Conservation (phyloP, 169 alveolate species). For the Plasmodium yoelii region DNA sequence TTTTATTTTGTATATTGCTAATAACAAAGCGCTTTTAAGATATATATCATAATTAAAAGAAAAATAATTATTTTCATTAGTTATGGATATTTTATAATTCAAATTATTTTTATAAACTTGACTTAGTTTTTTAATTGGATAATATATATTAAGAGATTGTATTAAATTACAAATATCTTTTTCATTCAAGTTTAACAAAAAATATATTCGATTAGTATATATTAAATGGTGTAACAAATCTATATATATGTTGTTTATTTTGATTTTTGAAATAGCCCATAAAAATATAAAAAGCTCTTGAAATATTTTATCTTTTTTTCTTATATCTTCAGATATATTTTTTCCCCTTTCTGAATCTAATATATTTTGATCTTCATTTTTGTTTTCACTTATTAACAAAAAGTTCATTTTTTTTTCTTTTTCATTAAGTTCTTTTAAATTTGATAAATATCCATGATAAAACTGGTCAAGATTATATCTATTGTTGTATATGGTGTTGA, state of each 20-base stretch:
- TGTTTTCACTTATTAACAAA: not conserved
- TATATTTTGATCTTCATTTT: not conserved
- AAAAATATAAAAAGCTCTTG: conserved; percentile 66
- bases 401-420: conserved; percentile 29
- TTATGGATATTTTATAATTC: conserved; percentile 3
- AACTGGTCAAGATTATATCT: conserved; percentile 23
- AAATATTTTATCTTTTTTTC: not conserved
- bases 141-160: conserved; percentile 44
- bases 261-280: conserved; percentile 65
- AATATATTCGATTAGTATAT: conserved; percentile 26
- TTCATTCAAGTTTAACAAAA: conserved; percentile 36
- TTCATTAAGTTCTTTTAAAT: conserved; percentile 29
- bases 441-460: conserved; percentile 49
- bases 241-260: conserved; percentile 63
- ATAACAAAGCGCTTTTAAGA: conserved; percentile 41
- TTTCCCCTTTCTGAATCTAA: not conserved
- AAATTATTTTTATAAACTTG: not conserved
- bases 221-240: conserved; percentile 40
- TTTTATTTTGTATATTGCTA: conserved; percentile 27
- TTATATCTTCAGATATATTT: not conserved
- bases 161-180: conserved; percentile 66
- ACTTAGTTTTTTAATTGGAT: conserved; percentile 62
- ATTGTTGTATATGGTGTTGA: not conserved
- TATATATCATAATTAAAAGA: conserved; percentile 33
- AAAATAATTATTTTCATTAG: not conserved